A percentile compares a stretch with the other conserved stretches of the same genome.
Evolutionary conservation across 768 basidiomycete genomes (phyloP).

Genomic region (Boletus sp.): DNA sequence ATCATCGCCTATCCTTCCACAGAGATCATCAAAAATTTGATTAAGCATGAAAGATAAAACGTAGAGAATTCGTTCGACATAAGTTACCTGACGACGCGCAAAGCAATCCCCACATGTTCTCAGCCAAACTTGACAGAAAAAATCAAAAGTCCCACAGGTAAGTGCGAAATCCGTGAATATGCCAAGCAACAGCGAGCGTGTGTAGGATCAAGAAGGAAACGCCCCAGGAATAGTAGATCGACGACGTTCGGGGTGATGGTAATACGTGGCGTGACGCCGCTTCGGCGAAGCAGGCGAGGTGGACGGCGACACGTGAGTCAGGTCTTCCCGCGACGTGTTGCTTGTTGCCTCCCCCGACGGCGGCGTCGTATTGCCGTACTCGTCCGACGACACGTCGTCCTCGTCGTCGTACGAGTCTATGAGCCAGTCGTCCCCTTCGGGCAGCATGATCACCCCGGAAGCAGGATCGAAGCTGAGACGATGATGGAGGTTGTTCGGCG

Average conservation of each 20-base stretch:
- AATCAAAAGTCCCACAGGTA: neutral
- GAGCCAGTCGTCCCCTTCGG: conserved; percentile 71
- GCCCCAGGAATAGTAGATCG: conserved; percentile 58
- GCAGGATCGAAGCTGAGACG: conserved; percentile 81
- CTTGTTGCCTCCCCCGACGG: conserved; percentile 19
- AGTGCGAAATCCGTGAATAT: neutral
- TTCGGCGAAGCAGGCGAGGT: conserved; percentile 37
- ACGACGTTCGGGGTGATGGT: conserved; percentile 77
- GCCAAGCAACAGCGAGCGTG: neutral
- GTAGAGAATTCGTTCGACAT: too few species aligned
- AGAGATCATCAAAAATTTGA: too few species aligned
- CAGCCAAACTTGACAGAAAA: neutral
- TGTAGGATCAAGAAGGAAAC: conserved; percentile 34
- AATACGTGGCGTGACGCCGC: conserved; percentile 75
- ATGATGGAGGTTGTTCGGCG: conserved; percentile 41
- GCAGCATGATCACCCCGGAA: conserved; percentile 85
- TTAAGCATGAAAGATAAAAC: too few species aligned
- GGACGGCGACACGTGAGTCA: conserved; percentile 15
- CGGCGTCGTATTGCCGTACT: conserved; percentile 37
- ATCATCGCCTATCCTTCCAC: too few species aligned
- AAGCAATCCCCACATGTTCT: neutral
- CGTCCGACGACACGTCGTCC: conserved; percentile 37
- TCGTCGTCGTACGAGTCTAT: conserved; percentile 42
- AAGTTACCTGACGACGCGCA: too few species aligned
- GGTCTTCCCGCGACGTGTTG: conserved; percentile 25